Evolutionary conservation across 352 stramenopile genomes (phyloP), one percentile per base, ranked within the genome.

Genomic region (Blastocystis sp.): DNA sequence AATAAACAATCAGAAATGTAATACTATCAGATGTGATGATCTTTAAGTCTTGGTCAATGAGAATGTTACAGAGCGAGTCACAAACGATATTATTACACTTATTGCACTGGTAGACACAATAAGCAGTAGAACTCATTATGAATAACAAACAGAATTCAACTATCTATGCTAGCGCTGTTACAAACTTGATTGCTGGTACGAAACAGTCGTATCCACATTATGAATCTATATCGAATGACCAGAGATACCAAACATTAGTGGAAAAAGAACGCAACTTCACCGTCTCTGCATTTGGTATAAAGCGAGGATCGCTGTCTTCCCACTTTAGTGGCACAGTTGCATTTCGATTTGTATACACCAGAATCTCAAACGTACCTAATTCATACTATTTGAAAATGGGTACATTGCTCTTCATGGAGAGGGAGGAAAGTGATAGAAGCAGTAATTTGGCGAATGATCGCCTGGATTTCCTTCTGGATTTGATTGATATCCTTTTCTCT

Each of bases 401-500:
- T 62, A 90, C 97, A 99, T 26, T 96, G 95, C 90, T 99, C 97
- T 68, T 98, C 94, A 20, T 99, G 92, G 0, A 99, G 92, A 59
- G 97, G 97, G 45, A 99, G 91, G 91, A 99, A 99, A 7, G 97
- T 98, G n/a, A 98, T 95, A 70, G 93, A 96, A 11, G 96, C 96
- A 26, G 97, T 99, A 91, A 99, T 98, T 93, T 99, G 97, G 29
- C 97, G 95, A 91, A 99, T 98, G 89, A 99, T 98, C 7, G 96
- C 95, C 91, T 98, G 96, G 79, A 99, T 99, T 90, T 99, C 96
- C 37, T 94, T 93, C 92, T 97, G 97, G 91, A 99, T 98, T 82
- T 98, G 95, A 89, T 97, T 97, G 53, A 93, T 90, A 5, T 93
- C 90, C 89, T 97, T 97, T 89, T 92, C 41, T 87, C 76, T 87